Evolutionary conservation across 1,139 yeast species (phyloP).

Genomic region (Geotrichum bryndzae): DNA sequence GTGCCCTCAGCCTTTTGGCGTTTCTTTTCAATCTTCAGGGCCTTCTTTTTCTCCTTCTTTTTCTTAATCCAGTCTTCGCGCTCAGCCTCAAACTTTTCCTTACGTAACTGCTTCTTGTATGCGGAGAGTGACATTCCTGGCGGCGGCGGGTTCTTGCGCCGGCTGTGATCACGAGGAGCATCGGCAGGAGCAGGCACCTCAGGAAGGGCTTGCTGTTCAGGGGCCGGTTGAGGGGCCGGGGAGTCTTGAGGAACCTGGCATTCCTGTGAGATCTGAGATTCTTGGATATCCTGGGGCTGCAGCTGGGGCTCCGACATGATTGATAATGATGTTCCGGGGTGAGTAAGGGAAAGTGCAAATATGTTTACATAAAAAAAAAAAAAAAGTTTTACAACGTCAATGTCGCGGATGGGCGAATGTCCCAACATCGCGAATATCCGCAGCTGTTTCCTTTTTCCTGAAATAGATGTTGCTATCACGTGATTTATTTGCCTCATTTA

Average conservation of each 20-base stretch:
- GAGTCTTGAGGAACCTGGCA: background rate
- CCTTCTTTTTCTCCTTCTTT: conserved; percentile 48
- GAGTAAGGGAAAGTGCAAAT: background rate
- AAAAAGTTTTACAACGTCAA: background rate
- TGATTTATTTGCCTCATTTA: background rate
- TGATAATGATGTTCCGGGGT: background rate
- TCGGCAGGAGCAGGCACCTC: background rate
- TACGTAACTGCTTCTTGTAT: conserved; percentile 66
- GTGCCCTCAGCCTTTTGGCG: conserved; percentile 29
- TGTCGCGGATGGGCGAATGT: background rate
- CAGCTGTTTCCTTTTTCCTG: background rate
- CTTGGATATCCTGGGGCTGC: background rate
- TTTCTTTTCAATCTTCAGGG: conserved; percentile 29
- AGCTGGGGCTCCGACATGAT: background rate
- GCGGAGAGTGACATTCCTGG: conserved; percentile 74
- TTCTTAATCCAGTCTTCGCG: conserved; percentile 51
- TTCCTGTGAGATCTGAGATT: background rate
- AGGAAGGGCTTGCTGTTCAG: background rate
- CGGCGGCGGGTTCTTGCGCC: conserved; percentile 18
- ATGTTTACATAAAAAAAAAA: background rate
- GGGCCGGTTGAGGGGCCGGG: background rate
- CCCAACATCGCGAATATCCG: background rate
- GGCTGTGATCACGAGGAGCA: conserved; percentile 8
- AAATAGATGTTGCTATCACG: background rate
- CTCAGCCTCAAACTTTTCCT: conserved; percentile 55